Evolutionary conservation across 1,284 basidiomycete genomes (phyloP), one percentile per base, ranked within the genome.

Genomic region (Grifola frondosa): DNA sequence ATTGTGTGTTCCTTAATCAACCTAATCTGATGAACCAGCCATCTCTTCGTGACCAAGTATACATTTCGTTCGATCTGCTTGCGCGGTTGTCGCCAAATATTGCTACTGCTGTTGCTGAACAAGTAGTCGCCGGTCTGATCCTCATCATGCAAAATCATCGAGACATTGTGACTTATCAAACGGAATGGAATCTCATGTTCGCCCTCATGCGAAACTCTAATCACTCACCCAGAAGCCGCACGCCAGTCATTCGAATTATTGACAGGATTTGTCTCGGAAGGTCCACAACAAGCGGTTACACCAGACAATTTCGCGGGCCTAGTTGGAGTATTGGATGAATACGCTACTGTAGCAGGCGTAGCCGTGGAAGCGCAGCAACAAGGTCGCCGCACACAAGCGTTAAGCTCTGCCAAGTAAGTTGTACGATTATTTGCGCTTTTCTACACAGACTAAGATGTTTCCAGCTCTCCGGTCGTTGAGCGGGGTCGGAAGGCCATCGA

Each of bases 161-260:
- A 28, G 73, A 80, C 5, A 81, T 92, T 22, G 81, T 92, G 51
- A 88, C 81, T 46, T 94, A 92, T 3, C 86, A 89, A 56, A 97
- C 96, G 0, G 95, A 99, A 65, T 99, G 97, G 97, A 91, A 90
- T 42, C 71, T 98, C 25, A 79, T 96, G 13, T 91, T 97, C 56
- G 86, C 91, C 1, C 73, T 98, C n/a, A 79, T 99, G 54, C 80
- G 90, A 30, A n/a, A 87, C 86, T 1, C 93, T 91, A 1, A 80
- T 92, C 33, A 77, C 84, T 7, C 89, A 97, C 56, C 81, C 91
- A n/a, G 90, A 92, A 64, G 93, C 94, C 2, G 84, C 89, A 21
- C 85, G 89, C 33, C 72, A 85, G 34, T 88, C 93, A 1, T 90
- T 98, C 57, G 81, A 85, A 9, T 75, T 95, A 6, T 69, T 95